A percentile compares a stretch with the other conserved stretches of the same genome.
phyloP scores from a whole-genome alignment of 306 rosid species.

The Astragalus membranaceus region DNA sequence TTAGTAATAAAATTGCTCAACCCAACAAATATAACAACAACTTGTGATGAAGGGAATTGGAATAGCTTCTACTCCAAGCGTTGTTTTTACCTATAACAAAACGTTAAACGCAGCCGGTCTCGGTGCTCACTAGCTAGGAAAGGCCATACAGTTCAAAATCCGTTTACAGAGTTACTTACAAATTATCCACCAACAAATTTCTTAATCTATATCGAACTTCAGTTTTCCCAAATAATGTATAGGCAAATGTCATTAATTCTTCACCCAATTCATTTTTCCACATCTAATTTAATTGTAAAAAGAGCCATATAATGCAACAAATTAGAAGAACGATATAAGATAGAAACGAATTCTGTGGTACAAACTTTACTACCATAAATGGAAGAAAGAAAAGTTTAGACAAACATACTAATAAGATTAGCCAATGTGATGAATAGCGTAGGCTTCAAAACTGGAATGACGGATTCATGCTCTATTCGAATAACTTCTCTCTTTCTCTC shows the following conservation, averaged over 20 bases:
- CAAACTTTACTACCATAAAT: neutral
- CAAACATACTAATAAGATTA: constrained; percentile 60
- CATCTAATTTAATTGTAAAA: constrained; percentile 30
- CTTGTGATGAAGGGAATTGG: neutral
- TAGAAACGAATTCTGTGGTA: neutral
- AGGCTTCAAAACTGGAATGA: constrained; percentile 74
- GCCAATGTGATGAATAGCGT: constrained; percentile 63
- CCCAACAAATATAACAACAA: neutral
- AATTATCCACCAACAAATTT: no score
- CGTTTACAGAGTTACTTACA: no score
- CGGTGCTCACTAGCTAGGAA: no score
- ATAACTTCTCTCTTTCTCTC: constrained; percentile 46
- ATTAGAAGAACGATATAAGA: neutral
- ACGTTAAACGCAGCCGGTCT: neutral
- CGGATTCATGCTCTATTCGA: constrained; percentile 84
- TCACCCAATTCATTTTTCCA: no score
- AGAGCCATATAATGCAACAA: constrained; percentile 6
- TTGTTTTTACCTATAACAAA: no score
- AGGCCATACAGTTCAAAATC: no score
- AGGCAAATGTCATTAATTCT: no score
- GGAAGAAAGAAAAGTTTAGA: neutral
- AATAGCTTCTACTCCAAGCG: no score
- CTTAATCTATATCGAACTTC: no score
- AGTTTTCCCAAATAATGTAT: no score
- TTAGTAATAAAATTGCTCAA: neutral